A percentile compares a stretch with the other conserved stretches of the same genome.
Conservation (phyloP, 768 basidiomycete species). For the Pleurotus giganteus region DNA sequence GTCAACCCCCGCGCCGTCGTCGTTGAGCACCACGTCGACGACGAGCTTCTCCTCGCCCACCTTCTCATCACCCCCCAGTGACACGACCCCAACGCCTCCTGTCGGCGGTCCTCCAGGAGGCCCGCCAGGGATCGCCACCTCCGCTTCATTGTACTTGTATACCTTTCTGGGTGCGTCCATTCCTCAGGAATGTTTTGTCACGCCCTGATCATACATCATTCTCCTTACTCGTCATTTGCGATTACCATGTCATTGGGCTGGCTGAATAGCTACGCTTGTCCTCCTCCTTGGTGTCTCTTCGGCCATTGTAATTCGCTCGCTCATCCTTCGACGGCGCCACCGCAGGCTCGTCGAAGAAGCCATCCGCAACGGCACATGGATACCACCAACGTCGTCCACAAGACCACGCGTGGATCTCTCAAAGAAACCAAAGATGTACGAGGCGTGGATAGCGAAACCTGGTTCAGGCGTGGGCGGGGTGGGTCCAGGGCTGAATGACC, state of each 20-base stretch:
- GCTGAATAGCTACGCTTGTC: constrained; percentile 63
- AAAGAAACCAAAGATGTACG: constrained; percentile 48
- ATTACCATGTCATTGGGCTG: constrained; percentile 12
- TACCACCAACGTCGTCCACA: constrained; percentile 33
- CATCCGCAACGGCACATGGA: constrained; percentile 62
- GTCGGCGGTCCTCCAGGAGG: neutral
- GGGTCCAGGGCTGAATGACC: neutral
- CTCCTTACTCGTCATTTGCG: constrained; percentile 11
- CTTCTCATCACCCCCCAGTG: neutral
- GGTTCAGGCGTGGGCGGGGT: constrained; percentile 12
- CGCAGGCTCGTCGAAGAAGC: constrained; percentile 59
- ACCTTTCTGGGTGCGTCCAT: constrained; percentile 1
- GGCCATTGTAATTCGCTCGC: constrained; percentile 63
- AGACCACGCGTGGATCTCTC: constrained; percentile 33
- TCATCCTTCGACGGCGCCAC: constrained; percentile 61
- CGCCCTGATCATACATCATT: neutral
- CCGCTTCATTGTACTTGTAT: constrained; percentile 6
- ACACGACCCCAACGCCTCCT: neutral
- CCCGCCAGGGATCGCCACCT: constrained; percentile 1
- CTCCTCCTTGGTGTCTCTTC: constrained; percentile 66
- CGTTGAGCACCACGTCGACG: neutral
- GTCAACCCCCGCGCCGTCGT: neutral
- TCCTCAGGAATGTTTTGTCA: no score
- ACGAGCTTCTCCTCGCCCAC: neutral
- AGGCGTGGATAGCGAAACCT: constrained; percentile 35